These are phyloP conservation scores for Phytophthora syringae DNA, from an alignment of 352 stramenopile genomes.

Conservation along the genomic window DNA sequence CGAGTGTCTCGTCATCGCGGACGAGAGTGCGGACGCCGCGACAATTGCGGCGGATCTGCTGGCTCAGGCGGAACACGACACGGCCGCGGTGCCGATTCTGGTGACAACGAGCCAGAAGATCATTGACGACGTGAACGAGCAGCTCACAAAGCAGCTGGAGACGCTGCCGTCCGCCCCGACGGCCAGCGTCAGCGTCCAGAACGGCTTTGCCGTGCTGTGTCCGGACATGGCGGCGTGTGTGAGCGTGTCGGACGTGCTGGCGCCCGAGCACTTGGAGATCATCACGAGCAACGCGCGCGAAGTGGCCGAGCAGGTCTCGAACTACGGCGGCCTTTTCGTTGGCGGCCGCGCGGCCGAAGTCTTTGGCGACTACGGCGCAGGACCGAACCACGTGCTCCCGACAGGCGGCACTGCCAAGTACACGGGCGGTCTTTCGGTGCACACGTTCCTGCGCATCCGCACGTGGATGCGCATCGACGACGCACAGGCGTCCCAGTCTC, in stretches of 20 bases:
- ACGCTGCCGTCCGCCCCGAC: constrained; percentile 73
- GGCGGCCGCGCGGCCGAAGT: constrained; percentile 94
- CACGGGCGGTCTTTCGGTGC: constrained; percentile 97
- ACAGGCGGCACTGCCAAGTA: constrained; percentile 97
- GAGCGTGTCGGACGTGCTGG: constrained; percentile 87
- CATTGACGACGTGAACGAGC: constrained; percentile 92
- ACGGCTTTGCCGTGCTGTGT: constrained; percentile 84
- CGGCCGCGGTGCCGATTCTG: constrained; percentile 96
- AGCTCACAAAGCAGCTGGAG: constrained; percentile 78
- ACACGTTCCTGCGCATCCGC: constrained; percentile 98
- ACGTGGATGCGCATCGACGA: constrained; percentile 99
- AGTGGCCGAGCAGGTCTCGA: constrained; percentile 79
- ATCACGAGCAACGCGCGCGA: constrained; percentile 92
- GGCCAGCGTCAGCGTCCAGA: constrained; percentile 68
- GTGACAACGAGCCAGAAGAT: constrained; percentile 89
- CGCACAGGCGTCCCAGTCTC: constrained; percentile 69
- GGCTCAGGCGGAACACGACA: constrained; percentile 96
- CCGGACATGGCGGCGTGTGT: constrained; percentile 73
- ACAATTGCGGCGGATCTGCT: constrained; percentile 83
- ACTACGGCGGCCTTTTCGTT: constrained; percentile 95
- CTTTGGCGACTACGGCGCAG: constrained; percentile 98
- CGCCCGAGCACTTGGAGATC: constrained; percentile 88
- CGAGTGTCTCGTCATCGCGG: constrained; percentile 98
- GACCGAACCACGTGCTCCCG: constrained; percentile 99
- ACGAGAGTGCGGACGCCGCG: constrained; percentile 82